Evolutionary conservation across 768 basidiomycete species (phyloP).

Genomic region (Auricularia sp.): DNA sequence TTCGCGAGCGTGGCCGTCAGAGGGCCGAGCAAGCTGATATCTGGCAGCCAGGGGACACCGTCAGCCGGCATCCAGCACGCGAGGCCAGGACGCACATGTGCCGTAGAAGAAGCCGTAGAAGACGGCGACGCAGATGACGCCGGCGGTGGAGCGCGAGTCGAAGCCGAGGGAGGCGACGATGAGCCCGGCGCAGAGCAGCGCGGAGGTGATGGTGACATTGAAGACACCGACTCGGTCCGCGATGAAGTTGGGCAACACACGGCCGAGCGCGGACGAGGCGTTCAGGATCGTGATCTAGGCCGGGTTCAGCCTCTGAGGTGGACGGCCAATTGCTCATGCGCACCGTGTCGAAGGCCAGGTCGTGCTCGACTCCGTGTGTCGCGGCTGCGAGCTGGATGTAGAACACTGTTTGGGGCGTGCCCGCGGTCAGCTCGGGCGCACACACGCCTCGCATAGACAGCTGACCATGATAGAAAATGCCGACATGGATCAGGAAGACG

Average conservation of each 20-base stretch:
- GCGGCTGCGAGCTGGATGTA: conserved; percentile 47
- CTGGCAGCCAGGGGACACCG: too few species aligned
- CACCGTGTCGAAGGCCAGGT: conserved; percentile 50
- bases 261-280: conserved; percentile 39
- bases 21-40: not conserved
- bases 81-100: not conserved
- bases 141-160: conserved; percentile 10
- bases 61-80: too few species aligned
- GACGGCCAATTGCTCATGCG: not conserved
- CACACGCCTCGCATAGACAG: too few species aligned
- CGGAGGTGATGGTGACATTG: conserved; percentile 24
- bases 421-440: too few species aligned
- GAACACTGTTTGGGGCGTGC: conserved; percentile 26
- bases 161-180: conserved; percentile 26
- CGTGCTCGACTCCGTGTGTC: conserved; percentile 32
- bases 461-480: too few species aligned
- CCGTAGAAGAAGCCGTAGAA: conserved; percentile 41
- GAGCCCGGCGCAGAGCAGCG: not conserved
- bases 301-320: too few species aligned
- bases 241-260: conserved; percentile 35
- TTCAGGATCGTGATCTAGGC: conserved; percentile 42
- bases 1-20: not conserved
- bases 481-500: not conserved
- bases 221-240: conserved; percentile 34
- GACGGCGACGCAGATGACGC: conserved; percentile 29